phyloP scores from a whole-genome alignment of 2,329 filamentous ascomycete genomes.

The Aspergillus latus region DNA sequence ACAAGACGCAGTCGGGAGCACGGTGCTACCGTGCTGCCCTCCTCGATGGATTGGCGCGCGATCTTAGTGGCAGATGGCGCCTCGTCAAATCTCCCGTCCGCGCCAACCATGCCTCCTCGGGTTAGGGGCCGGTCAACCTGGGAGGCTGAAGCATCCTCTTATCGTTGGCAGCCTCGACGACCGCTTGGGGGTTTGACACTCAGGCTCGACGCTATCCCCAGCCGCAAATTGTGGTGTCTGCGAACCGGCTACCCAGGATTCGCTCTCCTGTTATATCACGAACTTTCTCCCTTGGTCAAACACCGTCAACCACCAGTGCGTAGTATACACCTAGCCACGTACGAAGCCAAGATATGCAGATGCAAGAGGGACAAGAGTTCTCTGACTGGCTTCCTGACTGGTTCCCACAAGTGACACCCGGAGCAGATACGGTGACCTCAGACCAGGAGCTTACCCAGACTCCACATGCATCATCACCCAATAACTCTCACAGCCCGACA shows the following conservation, averaged over 20 bases:
- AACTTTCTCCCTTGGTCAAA: neutral
- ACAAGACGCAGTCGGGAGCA: neutral
- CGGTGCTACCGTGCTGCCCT: neutral
- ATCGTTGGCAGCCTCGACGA: neutral
- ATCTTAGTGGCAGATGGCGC: neutral
- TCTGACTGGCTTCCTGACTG: neutral
- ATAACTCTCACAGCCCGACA: neutral
- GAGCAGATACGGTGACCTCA: neutral
- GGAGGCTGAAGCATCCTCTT: neutral
- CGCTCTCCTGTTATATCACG: neutral
- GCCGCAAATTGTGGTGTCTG: neutral
- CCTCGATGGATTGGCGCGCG: neutral
- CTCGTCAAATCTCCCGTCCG: neutral
- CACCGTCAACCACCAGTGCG: no score
- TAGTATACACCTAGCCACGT: neutral
- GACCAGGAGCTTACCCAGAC: no score
- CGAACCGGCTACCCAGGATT: neutral
- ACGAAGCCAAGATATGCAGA: neutral
- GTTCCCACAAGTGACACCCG: neutral
- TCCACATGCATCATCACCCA: neutral
- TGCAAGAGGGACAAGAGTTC: neutral
- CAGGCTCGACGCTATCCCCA: neutral
- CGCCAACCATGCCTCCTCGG: neutral
- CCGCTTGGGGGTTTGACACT: neutral
- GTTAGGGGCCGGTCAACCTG: neutral